Evolutionary conservation across 176 grass and related monocot genomes (phyloP), one percentile per base, ranked within the genome.

Genomic region (Elymus sibiricus): DNA sequence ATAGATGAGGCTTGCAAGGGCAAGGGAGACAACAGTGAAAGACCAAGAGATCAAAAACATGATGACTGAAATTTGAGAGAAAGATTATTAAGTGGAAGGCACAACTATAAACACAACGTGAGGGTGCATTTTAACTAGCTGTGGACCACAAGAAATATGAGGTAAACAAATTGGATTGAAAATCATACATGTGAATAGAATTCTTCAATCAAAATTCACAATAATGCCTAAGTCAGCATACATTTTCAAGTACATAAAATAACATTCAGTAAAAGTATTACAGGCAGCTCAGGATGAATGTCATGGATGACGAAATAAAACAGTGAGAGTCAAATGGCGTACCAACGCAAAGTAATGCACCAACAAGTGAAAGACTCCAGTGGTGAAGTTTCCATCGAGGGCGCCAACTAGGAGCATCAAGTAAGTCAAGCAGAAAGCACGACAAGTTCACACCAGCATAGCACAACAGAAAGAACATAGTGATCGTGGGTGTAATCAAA

Each of bases 371-470:
- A 84, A 99, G 81, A 60, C 97, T 99, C 97, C 97, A 99, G 81
- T 98, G 97, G 71, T 98, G 97, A 84, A 98, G 95, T 84, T 95
- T 98, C 97, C 97, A 98, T 87, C 97, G 85, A 69, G 97, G 97
- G 11, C 97, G 91, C 97, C 97, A 98, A 51, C 97, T 98, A 90
- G 97, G 97, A 87, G 97, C 97, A 91, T 98, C 97, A 74, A 98
- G 94, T 60, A 98, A 87, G 74, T 98, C 97, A 53, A 98, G 84
- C 74, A 98, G 86, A 90, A 98, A 98, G 85, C 97, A 98, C 22
- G 93, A 95, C 67, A 98, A 73, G 84, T 98, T 98, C 63, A 98
- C 97, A 68, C 97, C 94, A 21, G 90, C 90, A 91, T 98, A 98
- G 87, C 97, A 98, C 17, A 98, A 72, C 58, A 98, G 92, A 83